Evolutionary conservation across 2,329 filamentous ascomycete genomes (phyloP), one percentile per base, ranked within the genome.

Genomic region (Diplocarpon mali): DNA sequence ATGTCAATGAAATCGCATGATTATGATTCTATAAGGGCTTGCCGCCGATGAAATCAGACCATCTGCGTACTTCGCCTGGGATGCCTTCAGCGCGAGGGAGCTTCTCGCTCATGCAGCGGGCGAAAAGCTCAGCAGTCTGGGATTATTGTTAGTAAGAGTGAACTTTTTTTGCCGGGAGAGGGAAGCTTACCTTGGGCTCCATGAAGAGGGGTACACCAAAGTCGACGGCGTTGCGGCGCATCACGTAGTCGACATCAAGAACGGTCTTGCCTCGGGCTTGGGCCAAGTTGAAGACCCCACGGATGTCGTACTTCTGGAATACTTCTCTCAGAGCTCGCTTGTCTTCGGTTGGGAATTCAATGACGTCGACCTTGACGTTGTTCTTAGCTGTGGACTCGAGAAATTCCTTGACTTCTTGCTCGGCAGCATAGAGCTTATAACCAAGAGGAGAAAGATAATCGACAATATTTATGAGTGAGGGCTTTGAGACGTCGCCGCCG

Each of bases 191-290:
- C 82, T 92, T 90, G 44, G 89, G 87, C 71, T 96, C 90, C 89
- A 95, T 95, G 67, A 98, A 96, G 45, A 98, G 73, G 39, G 92
- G 92, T 28, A 96, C 88, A 57, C 90, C 90, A 65, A 98, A 98
- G 69, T 98, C 92, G 45, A 98, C 92, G 24, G 92, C 92, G 62
- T 98, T 98, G 64, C 92, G 80, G 60, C 92, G 80, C 90, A 96
- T 96, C 46, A 98, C 88, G 60, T 98, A 98, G 71, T 98, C 89
- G 61, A 93, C 86, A 62, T 98, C 92, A 50, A 85, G 70, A 49
- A 86, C 72, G 31, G 84, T 90, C 73, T 85, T 89, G 49, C 80
- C 92, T 61, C 89, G 76, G 56, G 76, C 78, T 66, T 83, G 79
- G 47, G 90, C 88, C 59, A 98, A 70, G 72, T 96, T 96, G 75